Base-by-base conservation (phyloP, 805 yeast species). In the Nakazawaea ambrosiae region DNA sequence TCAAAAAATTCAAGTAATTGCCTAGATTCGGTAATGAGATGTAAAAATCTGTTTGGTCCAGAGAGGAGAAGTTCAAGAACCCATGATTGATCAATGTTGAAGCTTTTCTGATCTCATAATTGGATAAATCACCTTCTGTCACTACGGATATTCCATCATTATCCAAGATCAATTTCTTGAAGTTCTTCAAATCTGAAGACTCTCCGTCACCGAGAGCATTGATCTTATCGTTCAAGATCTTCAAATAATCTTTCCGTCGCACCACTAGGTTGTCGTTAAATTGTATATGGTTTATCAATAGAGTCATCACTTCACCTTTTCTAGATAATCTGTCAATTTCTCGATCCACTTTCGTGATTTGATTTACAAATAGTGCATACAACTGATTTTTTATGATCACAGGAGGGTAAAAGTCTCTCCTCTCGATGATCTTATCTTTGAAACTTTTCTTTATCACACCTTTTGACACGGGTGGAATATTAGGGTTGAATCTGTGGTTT, bases 1-100 rank as follows among this genome's bases (percentile, higher is more conserved):
- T 68, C 14, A 71, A 49, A 24, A 73, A 53, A 39, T 65, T 65
- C 29, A 74, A 50, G 33, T 58, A 64, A 2, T 69, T 63, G 0
- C 81, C 81, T 40, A 74, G 58, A 33, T 68, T 64, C 0, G 81
- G 81, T 19, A 65, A 59, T 6, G 75, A 55, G 3, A 75, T 45
- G 16, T 66, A 53, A 41, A 68, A 67, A 19, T 43, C 61, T 55
- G 41, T 59, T 50, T 5, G 52, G 39, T 68, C 60, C 42, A 59
- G 65, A 34, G 63, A 60, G 34, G 66, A 55, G 36, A 70, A 47
- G 0, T 77, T 66, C 5, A 73, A 46, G 33, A 60, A 65, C 1
- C 78, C 78, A 7, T 52, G 39, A 19, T 53, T 51, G 0, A 73
- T 61, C 34, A 75, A 49, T 1, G 17, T 22, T 1, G 62, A 47